Percentiles rank a stretch among this genome's conserved stretches.
phyloP scores from a whole-genome alignment of 441 rosid species.

The Pelargonium citronellum region DNA sequence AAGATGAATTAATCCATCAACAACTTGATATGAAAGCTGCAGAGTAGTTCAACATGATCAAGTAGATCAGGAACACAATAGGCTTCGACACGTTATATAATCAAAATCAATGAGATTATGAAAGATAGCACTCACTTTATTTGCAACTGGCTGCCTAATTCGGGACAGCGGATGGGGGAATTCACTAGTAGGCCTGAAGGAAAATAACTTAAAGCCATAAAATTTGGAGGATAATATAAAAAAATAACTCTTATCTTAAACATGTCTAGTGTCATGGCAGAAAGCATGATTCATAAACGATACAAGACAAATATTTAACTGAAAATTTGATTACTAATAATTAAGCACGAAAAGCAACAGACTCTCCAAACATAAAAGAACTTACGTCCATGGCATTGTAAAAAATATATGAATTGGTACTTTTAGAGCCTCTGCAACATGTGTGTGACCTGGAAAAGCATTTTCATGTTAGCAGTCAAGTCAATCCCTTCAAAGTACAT shows the following conservation, averaged over 20 bases:
- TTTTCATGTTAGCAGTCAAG: constrained; percentile 4
- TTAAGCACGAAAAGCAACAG: neutral
- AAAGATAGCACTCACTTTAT: constrained; percentile 30
- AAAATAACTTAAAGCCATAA: neutral
- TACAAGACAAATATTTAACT: no score
- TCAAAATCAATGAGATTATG: neutral
- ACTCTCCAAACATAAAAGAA: constrained; percentile 12
- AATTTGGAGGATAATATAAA: no score
- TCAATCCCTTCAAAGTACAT: neutral
- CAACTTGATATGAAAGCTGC: constrained; percentile 48
- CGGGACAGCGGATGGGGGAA: constrained; percentile 47
- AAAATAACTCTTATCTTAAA: no score
- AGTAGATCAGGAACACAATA: neutral
- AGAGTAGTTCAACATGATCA: neutral
- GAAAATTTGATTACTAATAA: neutral
- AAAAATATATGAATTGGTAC: constrained; percentile 42
- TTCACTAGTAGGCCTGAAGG: constrained; percentile 40
- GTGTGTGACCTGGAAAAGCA: constrained; percentile 39
- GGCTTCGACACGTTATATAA: neutral
- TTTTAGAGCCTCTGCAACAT: constrained; percentile 41
- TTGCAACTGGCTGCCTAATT: constrained; percentile 34
- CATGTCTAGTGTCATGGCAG: no score
- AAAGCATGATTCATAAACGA: no score
- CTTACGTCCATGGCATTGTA: constrained; percentile 61
- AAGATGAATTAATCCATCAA: constrained; percentile 40